Base-by-base conservation (phyloP, 768 basidiomycete species). In the Termitomyces sp. region DNA sequence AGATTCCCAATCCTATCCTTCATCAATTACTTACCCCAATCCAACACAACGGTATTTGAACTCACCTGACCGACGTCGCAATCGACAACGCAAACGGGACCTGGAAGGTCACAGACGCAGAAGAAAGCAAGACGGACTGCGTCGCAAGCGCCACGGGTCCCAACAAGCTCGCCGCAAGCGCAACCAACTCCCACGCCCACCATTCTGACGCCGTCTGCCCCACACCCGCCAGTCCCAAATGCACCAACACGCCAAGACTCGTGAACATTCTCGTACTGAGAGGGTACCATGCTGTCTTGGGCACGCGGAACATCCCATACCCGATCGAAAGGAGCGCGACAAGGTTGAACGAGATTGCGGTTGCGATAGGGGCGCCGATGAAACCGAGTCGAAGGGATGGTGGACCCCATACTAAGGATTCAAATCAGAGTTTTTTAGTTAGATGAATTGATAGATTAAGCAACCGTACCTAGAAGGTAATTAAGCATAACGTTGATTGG, bases 121-220 rank as follows among this genome's bases (percentile, higher is more conserved):
- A 91, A 11, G 83, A 84, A 35, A 89, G 76, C 12, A 98, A 76
- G 1, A 98, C 86, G 0, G 91, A 93, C 67, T 98, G 95, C 0
- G 92, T 84, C 0, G 97, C 97, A 3, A 99, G 81, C 7, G 82
- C 74, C 5, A 83, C 79, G 1, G 95, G 85, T 1, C 95, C 92
- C 1, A 97, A 71, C 74, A 79, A 62, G 59, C 77, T 78, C 3
- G 81, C 81, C 5, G 76, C 79, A 2, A 83, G 73, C 23, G 85
- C 86, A 32, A 89, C 71, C 6, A 93, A 79, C 71, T 97, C 94
- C 96, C 96, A 96, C 39, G 89, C 87, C 94, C 95, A 98, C 96
- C 95, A 98, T 70, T 97, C 96, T 3, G 84, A 85, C 1, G 91
- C 91, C 3, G 83, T 87, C 68, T 94, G 92, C 0, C 85, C 85